Evolutionary conservation across 2,329 filamentous ascomycete species (phyloP).

Genomic region (Akanthomyces lecanii): DNA sequence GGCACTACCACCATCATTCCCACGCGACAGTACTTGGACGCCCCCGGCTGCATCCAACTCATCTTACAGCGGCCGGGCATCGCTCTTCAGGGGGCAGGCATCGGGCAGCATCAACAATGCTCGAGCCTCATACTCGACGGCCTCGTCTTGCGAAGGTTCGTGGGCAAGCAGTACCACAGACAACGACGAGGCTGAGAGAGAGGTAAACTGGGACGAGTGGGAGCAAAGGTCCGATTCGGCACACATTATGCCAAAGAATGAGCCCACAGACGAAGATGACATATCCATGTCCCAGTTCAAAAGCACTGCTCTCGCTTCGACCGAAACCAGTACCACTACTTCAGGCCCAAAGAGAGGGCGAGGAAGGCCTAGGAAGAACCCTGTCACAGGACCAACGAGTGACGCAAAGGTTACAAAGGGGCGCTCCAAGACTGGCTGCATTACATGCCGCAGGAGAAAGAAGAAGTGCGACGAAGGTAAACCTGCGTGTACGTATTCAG

Average conservation of each 20-base stretch:
- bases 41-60: slow-evolving; percentile 23
- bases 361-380: slow-evolving; percentile 79
- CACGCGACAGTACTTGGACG: slow-evolving; percentile 2
- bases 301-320: slow-evolving; percentile 31
- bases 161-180: slow-evolving; percentile 35
- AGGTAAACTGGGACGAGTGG: slow-evolving; percentile 29
- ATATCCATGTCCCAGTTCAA: slow-evolving; percentile 48
- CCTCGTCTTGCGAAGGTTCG: slow-evolving; percentile 43
- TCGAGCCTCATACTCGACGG: slow-evolving; percentile 32
- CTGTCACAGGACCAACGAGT: slow-evolving; percentile 53
- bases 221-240: slow-evolving; percentile 44
- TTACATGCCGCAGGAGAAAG: slow-evolving; percentile 64
- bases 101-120: slow-evolving; percentile 12
- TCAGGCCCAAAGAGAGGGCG: slow-evolving; percentile 57
- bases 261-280: slow-evolving; percentile 52
- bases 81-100: slow-evolving; percentile 49
- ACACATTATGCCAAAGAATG: slow-evolving; percentile 50
- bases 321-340: slow-evolving; percentile 22
- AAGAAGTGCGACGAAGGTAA: slow-evolving; percentile 71
- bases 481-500: slow-evolving; percentile 52
- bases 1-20: background rate
- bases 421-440: slow-evolving; percentile 64
- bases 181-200: slow-evolving; percentile 29
- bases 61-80: slow-evolving; percentile 45
- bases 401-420: slow-evolving; percentile 74